Percentiles rank a stretch among this genome's conserved stretches.
phyloP scores from a whole-genome alignment of 164 flowering plant species.

The Pachysandra terminalis region DNA sequence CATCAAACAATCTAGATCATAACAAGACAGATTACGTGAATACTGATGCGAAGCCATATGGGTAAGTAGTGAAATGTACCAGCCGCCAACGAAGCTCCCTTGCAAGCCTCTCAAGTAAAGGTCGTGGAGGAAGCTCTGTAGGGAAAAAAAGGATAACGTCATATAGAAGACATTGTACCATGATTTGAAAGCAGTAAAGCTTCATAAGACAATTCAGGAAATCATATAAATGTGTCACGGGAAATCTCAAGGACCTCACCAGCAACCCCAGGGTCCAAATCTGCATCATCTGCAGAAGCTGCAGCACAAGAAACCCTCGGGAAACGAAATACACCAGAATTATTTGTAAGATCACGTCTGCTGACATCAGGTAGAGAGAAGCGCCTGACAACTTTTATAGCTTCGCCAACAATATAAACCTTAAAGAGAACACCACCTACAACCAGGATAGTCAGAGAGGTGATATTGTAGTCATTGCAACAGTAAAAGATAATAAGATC shows the following conservation, averaged over 20 bases:
- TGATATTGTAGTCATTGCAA: background rate
- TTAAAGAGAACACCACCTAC: slow-evolving; percentile 51
- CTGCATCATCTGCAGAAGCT: slow-evolving; percentile 60
- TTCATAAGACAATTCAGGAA: too few species aligned
- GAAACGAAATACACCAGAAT: slow-evolving; percentile 44
- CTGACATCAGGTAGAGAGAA: slow-evolving; percentile 59
- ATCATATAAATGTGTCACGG: background rate
- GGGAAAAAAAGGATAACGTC: background rate
- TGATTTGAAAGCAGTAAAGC: too few species aligned
- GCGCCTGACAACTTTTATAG: slow-evolving; percentile 63
- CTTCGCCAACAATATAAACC: slow-evolving; percentile 57
- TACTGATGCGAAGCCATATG: background rate
- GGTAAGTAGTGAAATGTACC: slow-evolving; percentile 21
- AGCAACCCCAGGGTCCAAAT: slow-evolving; percentile 52
- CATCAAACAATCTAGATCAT: background rate
- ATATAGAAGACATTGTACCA: background rate
- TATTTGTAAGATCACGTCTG: slow-evolving; percentile 34
- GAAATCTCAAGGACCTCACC: slow-evolving; percentile 27
- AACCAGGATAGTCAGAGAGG: background rate
- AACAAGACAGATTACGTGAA: too few species aligned
- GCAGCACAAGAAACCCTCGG: slow-evolving; percentile 67
- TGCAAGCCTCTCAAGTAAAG: slow-evolving; percentile 51
- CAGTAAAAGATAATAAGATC: background rate
- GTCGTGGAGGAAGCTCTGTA: slow-evolving; percentile 54
- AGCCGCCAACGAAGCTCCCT: slow-evolving; percentile 47